Evolutionary conservation across 2,329 filamentous ascomycete genomes (phyloP), one percentile per base, ranked within the genome.

Genomic region (Colletotrichum filicis): DNA sequence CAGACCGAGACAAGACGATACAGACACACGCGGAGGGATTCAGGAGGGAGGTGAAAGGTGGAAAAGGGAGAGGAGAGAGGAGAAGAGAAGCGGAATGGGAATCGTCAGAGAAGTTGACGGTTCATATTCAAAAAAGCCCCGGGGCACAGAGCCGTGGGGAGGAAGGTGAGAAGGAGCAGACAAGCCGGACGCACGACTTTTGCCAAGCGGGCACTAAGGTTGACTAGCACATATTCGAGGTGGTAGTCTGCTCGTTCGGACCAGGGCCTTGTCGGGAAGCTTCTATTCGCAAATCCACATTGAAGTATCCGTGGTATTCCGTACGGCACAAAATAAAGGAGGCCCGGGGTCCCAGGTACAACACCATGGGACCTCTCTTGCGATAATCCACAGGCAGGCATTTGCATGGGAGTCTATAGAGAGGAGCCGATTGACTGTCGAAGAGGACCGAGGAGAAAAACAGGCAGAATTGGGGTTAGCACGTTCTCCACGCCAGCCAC

Each of bases 61-160:
- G 63, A 58, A 52, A 32, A 42, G 56, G 52, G 61, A 53, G 62
- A 62, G 46, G 46, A 3, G 37, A 12, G 37, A 53, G 59, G 58
- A 68, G 62, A 16, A 28, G 61, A 65, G 14, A 58, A 74, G 32
- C 4, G 16, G 26, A 37, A 46, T 46, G 24, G 24, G 55, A 22
- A 49, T 59, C 61, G 53, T 58, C 16, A 59, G 59, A 68, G 70
- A 69, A 60, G 64, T 56, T 57, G 66, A 75, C 61, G 55, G 65
- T 73, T 68, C 24, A 69, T 70, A 75, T 65, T 19, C 59, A 76
- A 59, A 60, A 76, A 56, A 69, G 74, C 73, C 67, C 35, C 70
- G 28, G 55, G 32, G 37, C 37, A 26, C 32, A 42, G 28, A 22
- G 35, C 28, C 60, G 37, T 65, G 61, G 30, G 59, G 58, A 71